Conservation (phyloP, 2,329 filamentous ascomycete species). For the Aureobasidium melanogenum region DNA sequence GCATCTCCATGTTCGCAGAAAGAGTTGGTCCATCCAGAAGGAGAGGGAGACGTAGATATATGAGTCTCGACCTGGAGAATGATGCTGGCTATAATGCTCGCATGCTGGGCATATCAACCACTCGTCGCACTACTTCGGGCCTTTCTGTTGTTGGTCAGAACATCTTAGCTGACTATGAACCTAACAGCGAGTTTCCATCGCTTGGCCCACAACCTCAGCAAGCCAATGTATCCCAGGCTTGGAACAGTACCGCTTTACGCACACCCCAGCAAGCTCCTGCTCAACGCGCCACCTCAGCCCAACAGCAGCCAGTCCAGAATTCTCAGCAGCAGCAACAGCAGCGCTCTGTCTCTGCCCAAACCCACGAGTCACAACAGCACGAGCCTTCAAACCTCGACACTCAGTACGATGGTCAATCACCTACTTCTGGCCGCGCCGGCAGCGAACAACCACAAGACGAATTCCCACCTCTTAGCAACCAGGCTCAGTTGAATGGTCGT, state of each 20-base stretch:
- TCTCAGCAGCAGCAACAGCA: constrained; percentile 38
- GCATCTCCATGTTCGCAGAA: background rate
- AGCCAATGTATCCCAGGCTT: constrained; percentile 45
- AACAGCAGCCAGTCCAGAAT: constrained; percentile 24
- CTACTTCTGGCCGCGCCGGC: constrained; percentile 43
- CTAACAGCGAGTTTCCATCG: constrained; percentile 52
- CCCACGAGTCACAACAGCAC: background rate
- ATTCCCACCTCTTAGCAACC: constrained; percentile 51
- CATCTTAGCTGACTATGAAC: constrained; percentile 17
- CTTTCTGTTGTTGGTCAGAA: background rate
- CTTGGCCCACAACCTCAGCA: constrained; percentile 48
- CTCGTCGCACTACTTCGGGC: background rate
- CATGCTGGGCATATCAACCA: background rate
- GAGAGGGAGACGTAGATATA: background rate
- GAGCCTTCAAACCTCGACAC: constrained; percentile 36
- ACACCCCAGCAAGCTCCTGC: constrained; percentile 27
- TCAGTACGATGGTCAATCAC: constrained; percentile 47
- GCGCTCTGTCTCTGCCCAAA: constrained; percentile 2
- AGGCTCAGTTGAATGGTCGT: constrained; percentile 31
- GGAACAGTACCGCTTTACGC: constrained; percentile 48
- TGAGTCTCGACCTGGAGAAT: background rate
- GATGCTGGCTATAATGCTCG: background rate
- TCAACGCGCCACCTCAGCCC: constrained; percentile 30
- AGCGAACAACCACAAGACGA: constrained; percentile 48
- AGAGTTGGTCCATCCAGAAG: background rate